phyloP scores from a whole-genome alignment of 352 stramenopile genomes.

The Phytophthora podocarpi region DNA sequence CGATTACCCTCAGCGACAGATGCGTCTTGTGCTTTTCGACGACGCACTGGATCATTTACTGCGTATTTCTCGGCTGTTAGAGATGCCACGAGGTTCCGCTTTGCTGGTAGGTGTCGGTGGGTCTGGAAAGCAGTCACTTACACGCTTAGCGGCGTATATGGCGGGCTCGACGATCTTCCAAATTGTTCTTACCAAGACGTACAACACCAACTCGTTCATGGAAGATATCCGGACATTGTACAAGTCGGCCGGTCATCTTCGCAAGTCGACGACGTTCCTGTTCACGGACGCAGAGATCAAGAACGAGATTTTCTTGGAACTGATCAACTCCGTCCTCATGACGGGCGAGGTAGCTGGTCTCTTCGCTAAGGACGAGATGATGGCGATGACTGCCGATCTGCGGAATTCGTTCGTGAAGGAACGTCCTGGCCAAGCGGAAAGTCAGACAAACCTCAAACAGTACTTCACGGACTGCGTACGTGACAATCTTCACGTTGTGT shows the following conservation, averaged over 20 bases:
- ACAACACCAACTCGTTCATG: constrained; percentile 97
- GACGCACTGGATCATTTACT: constrained; percentile 97
- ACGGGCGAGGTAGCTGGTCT: constrained; percentile 98
- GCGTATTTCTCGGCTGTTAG: constrained; percentile 95
- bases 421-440: constrained; percentile 94
- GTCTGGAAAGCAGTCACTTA: constrained; percentile 97
- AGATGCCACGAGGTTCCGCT: constrained; percentile 96
- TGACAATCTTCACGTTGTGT: constrained; percentile 98
- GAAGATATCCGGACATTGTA: constrained; percentile 97
- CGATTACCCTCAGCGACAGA: constrained; percentile 95
- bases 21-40: constrained; percentile 98
- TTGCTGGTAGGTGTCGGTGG: constrained; percentile 97
- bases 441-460: constrained; percentile 96
- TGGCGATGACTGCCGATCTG: constrained; percentile 98
- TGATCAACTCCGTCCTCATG: constrained; percentile 98
- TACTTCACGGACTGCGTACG: constrained; percentile 98
- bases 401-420: constrained; percentile 95
- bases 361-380: constrained; percentile 99
- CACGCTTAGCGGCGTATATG: constrained; percentile 96
- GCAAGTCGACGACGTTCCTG: constrained; percentile 97
- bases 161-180: constrained; percentile 97
- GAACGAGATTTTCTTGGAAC: constrained; percentile 98
- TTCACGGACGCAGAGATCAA: constrained; percentile 99
- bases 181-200: constrained; percentile 98
- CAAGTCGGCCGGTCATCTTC: constrained; percentile 96